Conservation (phyloP, 2,329 filamentous ascomycete genomes). For the Karstenula rhodostoma region DNA sequence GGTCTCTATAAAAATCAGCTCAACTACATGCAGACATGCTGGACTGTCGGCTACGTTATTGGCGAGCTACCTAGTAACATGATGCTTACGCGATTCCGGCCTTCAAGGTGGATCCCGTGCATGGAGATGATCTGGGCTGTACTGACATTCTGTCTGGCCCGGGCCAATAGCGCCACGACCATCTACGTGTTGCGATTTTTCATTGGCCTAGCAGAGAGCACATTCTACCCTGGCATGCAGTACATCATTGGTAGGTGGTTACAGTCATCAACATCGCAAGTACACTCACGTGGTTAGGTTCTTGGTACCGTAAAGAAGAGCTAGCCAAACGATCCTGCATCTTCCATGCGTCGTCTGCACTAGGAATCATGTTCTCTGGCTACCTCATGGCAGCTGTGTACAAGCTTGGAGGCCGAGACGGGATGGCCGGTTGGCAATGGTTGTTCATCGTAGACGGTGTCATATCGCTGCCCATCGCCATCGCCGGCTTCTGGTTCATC, state of each 20-base stretch:
- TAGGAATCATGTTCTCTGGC: conserved; percentile 59
- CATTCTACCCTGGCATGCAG: conserved; percentile 14
- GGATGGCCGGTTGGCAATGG: conserved; percentile 64
- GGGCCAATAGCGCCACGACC: conserved; percentile 52
- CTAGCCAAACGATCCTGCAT: conserved; percentile 62
- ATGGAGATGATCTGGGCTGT: conserved; percentile 60
- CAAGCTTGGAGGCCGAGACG: conserved; percentile 56
- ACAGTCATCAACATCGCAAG: background rate
- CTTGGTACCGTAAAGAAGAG: conserved; percentile 58
- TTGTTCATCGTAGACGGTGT: conserved; percentile 63
- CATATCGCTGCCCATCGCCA: conserved; percentile 62
- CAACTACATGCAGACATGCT: conserved; percentile 64
- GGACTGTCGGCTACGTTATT: conserved; percentile 68
- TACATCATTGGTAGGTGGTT: conserved; percentile 11
- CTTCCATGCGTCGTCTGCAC: conserved; percentile 58
- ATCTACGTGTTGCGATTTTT: conserved; percentile 60
- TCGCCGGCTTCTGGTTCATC: conserved; percentile 59
- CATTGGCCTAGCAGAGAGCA: conserved; percentile 45
- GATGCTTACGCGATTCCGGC: conserved; percentile 58
- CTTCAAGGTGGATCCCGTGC: conserved; percentile 58
- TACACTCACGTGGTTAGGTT: background rate
- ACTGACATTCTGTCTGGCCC: conserved; percentile 56
- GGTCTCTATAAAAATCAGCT: conserved; percentile 62
- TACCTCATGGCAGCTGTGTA: conserved; percentile 65
- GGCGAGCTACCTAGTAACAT: conserved; percentile 62